These are phyloP conservation scores for Coix lacrymajobi DNA, from an alignment of 176 grass and related monocot species.

Conservation along the genomic window DNA sequence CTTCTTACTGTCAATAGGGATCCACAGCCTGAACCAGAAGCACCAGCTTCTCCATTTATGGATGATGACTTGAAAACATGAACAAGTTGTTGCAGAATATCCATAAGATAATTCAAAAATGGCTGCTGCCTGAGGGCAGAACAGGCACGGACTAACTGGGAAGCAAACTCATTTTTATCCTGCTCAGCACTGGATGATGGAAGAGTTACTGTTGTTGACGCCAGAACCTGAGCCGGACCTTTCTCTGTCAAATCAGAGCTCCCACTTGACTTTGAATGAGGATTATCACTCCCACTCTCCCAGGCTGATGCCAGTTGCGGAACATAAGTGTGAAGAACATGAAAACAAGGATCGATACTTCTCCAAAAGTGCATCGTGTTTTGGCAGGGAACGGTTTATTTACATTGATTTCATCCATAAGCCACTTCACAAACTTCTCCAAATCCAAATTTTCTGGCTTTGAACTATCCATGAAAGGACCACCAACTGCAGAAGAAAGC, in stretches of 20 bases:
- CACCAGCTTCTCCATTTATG: constrained; percentile 53
- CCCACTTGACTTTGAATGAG: constrained; percentile 61
- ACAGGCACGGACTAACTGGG: constrained; percentile 82
- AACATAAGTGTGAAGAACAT: constrained; percentile 99
- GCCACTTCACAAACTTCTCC: constrained; percentile 93
- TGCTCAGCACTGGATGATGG: constrained; percentile 53
- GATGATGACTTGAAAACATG: constrained; percentile 79
- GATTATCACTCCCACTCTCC: constrained; percentile 48
- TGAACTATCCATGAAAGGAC: constrained; percentile 93
- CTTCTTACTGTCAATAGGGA: constrained; percentile 82
- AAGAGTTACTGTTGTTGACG: constrained; percentile 25
- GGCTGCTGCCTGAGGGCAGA: constrained; percentile 78
- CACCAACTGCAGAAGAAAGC: constrained; percentile 91
- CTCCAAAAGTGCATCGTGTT: constrained; percentile 73
- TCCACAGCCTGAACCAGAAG: constrained; percentile 75
- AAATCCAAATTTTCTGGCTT: constrained; percentile 93
- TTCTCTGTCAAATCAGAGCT: constrained; percentile 75
- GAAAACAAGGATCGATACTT: constrained; percentile 94
- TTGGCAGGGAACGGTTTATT: constrained; percentile 79
- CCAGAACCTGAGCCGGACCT: constrained; percentile 39
- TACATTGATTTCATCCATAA: constrained; percentile 84
- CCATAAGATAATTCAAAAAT: constrained; percentile 97
- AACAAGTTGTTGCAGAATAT: constrained; percentile 91
- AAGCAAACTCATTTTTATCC: constrained; percentile 91
- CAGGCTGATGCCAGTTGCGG: constrained; percentile 98